Evolutionary conservation across 164 flowering plant species (phyloP).

Genomic region (Annona cherimola): DNA sequence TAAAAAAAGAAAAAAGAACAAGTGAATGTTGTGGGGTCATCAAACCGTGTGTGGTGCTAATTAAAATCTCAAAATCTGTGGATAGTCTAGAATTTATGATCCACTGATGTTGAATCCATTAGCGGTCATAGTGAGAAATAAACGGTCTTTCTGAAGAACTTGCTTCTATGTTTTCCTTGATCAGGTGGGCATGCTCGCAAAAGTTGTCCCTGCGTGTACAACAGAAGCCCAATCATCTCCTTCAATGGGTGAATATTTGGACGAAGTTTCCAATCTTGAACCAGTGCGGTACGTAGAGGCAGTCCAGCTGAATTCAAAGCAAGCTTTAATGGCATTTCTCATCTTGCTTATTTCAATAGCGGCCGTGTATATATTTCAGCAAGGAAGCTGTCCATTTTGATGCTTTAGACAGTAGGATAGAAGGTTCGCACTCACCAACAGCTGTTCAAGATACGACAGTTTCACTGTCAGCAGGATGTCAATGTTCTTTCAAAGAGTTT

Average conservation of each 20-base stretch:
- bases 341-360: constrained; percentile 32
- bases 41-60: background rate
- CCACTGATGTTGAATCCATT: background rate
- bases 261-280: constrained; percentile 17
- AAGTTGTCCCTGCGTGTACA: constrained; percentile 13
- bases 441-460: background rate
- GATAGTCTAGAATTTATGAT: background rate
- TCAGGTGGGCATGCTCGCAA: constrained; percentile 27
- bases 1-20: no score
- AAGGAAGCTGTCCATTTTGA: constrained; percentile 21
- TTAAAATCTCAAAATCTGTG: background rate
- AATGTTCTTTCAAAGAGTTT: background rate
- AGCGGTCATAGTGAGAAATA: background rate
- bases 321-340: constrained; percentile 32
- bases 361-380: constrained; percentile 28
- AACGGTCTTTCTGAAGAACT: background rate
- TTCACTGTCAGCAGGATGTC: background rate
- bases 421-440: background rate
- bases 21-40: no score
- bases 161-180: background rate
- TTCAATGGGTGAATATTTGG: constrained; percentile 2
- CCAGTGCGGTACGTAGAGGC: constrained; percentile 58
- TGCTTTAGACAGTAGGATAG: background rate
- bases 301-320: constrained; percentile 40
- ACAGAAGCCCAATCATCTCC: constrained; percentile 19